phyloP scores from a whole-genome alignment of 192 early-diverging fungal species.

The Haplosporangium gracile region DNA sequence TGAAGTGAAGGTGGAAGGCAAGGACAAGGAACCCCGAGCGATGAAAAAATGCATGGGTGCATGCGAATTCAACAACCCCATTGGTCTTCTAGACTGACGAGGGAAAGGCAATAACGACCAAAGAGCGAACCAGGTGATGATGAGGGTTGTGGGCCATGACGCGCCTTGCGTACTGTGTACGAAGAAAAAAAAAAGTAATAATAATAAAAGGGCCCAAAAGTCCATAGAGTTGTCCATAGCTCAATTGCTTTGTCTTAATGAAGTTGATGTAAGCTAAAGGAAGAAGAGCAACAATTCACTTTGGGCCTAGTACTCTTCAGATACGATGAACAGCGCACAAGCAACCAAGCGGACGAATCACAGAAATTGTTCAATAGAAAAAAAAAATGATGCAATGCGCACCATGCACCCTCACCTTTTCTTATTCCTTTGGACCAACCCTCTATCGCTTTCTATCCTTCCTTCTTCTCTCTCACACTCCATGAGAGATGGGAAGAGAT shows the following conservation, averaged over 20 bases:
- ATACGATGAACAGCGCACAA: background rate
- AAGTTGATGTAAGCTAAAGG: conserved; percentile 2
- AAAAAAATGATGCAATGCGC: conserved; percentile 7
- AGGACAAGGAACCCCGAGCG: background rate
- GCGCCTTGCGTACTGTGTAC: background rate
- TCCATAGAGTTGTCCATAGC: background rate
- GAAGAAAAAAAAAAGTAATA: background rate
- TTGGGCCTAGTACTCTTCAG: background rate
- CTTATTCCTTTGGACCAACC: background rate
- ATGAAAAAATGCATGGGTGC: background rate
- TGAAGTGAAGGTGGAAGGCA: background rate
- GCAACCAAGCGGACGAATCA: background rate
- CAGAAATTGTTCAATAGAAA: background rate
- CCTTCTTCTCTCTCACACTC: background rate
- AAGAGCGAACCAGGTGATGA: background rate
- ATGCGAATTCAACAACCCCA: background rate
- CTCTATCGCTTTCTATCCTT: background rate
- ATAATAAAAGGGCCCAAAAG: conserved; percentile 4
- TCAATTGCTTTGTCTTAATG: background rate
- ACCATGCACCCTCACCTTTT: background rate
- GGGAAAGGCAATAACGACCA: background rate
- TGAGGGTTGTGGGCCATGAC: background rate
- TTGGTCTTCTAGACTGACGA: background rate
- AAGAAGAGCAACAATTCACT: background rate
- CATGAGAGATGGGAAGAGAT: background rate